Base-by-base conservation (phyloP, 1,284 basidiomycete species). In the Phaffia rhodozyma region DNA sequence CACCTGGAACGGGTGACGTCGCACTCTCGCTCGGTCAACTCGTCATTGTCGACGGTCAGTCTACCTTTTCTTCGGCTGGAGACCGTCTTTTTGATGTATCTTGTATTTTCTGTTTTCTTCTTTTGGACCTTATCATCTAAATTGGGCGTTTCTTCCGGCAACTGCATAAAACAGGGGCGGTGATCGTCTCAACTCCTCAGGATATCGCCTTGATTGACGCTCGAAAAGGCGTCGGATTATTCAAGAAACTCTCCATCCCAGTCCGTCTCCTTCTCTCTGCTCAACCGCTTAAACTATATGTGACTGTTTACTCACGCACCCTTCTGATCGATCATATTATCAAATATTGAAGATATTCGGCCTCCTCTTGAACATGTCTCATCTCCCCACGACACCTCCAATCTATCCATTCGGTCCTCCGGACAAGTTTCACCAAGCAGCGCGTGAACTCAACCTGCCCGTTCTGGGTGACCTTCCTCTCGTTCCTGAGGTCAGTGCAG, bases 1-100 rank as follows among this genome's bases (percentile, higher is more conserved):
- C 94, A 0, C 94, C 94, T 0, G 94, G 96, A 0, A 98, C 94
- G 0, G 94, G 94, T 0, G 94, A 98, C 72, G 91, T 98, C 0
- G 90, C 91, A 11, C 81, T 98, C 55, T 93, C 89, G 16, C 79
- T 98, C 0, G 91, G 90, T 0, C 96, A 98, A 72, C 81, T 97
- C 5, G 91, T 96, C 0, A 76, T 81, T 18, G 87, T 94, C 1
- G 84, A 94, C 70, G 91, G 91, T 91, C 30, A 56, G 56, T 29
- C 21, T 18, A 5, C 20, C 3, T 23, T 2, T 53, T 25, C 51
- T 53, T 30, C 18, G 13, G 2, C 13, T 43, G 11, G 16, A 38
- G 34, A 43, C 38, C n/a, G 20, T 32, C 58, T 34, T 34, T n/a
- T 29, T 56, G 27, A 4, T 27, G 27, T 62, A 20, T 32, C 48